These are phyloP conservation scores for Blastobotrys illinoisensis DNA, from an alignment of 1,139 yeast species.

Conservation along the genomic window DNA sequence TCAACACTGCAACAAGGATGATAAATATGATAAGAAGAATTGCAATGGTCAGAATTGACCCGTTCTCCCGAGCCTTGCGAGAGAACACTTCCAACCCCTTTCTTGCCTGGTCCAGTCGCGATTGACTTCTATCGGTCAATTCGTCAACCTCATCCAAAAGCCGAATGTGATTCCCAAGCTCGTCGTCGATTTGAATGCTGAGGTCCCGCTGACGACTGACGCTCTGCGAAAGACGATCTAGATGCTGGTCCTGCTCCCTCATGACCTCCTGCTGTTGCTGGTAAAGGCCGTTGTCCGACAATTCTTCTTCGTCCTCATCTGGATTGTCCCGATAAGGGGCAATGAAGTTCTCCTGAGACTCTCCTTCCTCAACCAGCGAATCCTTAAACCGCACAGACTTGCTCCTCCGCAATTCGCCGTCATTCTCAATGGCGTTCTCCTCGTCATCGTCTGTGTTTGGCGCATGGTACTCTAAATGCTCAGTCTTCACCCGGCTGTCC, in stretches of 20 bases:
- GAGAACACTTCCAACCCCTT: slow-evolving; percentile 51
- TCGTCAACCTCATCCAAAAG: slow-evolving; percentile 65
- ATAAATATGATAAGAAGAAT: slow-evolving; percentile 55
- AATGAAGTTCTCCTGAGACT: slow-evolving; percentile 24
- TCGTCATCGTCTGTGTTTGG: slow-evolving; percentile 11
- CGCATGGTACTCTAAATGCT: slow-evolving; percentile 9
- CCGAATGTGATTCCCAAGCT: slow-evolving; percentile 63
- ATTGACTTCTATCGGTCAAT: slow-evolving; percentile 53
- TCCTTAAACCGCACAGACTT: slow-evolving; percentile 38
- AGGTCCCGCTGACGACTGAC: slow-evolving; percentile 61
- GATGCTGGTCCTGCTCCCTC: slow-evolving; percentile 54
- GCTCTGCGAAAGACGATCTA: slow-evolving; percentile 54
- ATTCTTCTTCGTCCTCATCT: slow-evolving; percentile 24
- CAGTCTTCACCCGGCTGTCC: slow-evolving; percentile 15
- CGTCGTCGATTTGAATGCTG: slow-evolving; percentile 60
- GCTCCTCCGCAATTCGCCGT: slow-evolving; percentile 7
- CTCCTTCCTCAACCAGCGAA: slow-evolving; percentile 26
- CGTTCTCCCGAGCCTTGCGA: slow-evolving; percentile 57
- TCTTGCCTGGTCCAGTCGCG: slow-evolving; percentile 50
- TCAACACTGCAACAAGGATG: slow-evolving; percentile 53
- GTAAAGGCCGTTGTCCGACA: slow-evolving; percentile 38
- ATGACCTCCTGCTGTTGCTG: slow-evolving; percentile 65
- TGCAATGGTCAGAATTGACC: slow-evolving; percentile 66
- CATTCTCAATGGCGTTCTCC: slow-evolving; percentile 5
- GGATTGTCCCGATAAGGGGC: slow-evolving; percentile 46